Evolutionary conservation across 1,284 basidiomycete species (phyloP).

Genomic region (Mycosarcoma maydis): DNA sequence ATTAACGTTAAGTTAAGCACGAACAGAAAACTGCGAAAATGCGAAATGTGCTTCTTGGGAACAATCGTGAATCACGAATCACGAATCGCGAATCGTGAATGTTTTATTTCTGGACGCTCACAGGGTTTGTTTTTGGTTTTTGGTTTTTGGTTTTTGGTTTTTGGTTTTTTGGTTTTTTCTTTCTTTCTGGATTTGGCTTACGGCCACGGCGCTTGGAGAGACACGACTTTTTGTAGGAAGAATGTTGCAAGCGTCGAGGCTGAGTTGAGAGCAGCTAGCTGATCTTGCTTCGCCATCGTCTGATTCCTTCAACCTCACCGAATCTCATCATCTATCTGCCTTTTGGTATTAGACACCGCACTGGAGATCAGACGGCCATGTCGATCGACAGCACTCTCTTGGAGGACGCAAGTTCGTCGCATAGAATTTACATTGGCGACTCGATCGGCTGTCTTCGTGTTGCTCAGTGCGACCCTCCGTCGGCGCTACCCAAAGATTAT

Average conservation of each 20-base stretch:
- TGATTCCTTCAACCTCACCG: neutral
- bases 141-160: neutral
- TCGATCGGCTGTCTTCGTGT: slow-evolving; percentile 48
- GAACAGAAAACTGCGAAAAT: too few species aligned
- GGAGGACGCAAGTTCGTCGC: slow-evolving; percentile 31
- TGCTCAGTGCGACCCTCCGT: slow-evolving; percentile 31
- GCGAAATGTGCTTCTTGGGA: slow-evolving; percentile 8
- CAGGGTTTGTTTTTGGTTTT: too few species aligned
- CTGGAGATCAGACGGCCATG: slow-evolving; percentile 7
- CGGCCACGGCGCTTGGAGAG: too few species aligned
- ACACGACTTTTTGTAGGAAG: neutral
- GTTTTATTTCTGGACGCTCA: too few species aligned
- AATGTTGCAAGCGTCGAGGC: neutral
- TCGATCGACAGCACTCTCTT: slow-evolving; percentile 16
- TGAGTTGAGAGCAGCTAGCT: neutral
- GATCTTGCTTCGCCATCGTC: too few species aligned
- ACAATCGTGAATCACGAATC: too few species aligned
- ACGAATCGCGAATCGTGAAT: too few species aligned
- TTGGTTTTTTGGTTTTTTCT: neutral
- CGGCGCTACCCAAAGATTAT: slow-evolving; percentile 19
- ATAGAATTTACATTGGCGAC: slow-evolving; percentile 49
- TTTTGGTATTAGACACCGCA: too few species aligned
- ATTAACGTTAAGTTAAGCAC: too few species aligned
- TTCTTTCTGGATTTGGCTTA: neutral
- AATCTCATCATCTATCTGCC: neutral